Conservation (phyloP, 345 rosid genomes). For the Linum trigynum region DNA sequence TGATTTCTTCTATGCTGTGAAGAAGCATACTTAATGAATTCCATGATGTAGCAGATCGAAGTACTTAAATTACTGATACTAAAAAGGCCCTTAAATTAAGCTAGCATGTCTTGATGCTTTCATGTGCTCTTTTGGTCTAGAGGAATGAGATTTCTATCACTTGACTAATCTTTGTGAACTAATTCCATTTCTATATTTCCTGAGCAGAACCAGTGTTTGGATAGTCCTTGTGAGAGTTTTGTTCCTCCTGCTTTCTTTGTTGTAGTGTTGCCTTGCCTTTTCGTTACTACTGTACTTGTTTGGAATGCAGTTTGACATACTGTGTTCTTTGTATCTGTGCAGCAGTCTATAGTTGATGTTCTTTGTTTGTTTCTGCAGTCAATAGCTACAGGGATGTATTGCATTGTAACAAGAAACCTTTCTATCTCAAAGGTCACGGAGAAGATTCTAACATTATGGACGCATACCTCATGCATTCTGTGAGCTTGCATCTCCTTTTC, state of each 20-base stretch:
- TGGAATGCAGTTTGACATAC: too few species aligned
- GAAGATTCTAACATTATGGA: constrained; percentile 79
- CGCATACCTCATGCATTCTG: constrained; percentile 82
- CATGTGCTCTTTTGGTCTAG: too few species aligned
- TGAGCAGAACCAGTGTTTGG: too few species aligned
- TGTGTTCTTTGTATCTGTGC: constrained; percentile 1
- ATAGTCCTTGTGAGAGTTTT: neutral
- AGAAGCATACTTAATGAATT: too few species aligned
- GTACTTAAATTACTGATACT: too few species aligned
- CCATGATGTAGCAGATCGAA: too few species aligned
- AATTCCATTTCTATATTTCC: too few species aligned
- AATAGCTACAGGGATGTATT: constrained; percentile 72
- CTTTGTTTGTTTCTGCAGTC: constrained; percentile 30
- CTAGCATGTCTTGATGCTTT: too few species aligned
- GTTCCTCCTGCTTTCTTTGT: neutral
- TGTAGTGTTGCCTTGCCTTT: constrained; percentile 3
- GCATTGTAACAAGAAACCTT: constrained; percentile 80
- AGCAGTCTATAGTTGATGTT: neutral
- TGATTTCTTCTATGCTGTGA: too few species aligned
- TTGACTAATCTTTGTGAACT: too few species aligned
- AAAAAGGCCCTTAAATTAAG: too few species aligned
- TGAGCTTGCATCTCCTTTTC: constrained; percentile 27
- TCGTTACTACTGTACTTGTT: neutral
- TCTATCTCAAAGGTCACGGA: constrained; percentile 59
- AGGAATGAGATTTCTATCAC: too few species aligned